Percentiles rank a stretch among this genome's conserved stretches.
phyloP scores from a whole-genome alignment of 2,329 filamentous ascomycete species.

The Aspergillus unguis region DNA sequence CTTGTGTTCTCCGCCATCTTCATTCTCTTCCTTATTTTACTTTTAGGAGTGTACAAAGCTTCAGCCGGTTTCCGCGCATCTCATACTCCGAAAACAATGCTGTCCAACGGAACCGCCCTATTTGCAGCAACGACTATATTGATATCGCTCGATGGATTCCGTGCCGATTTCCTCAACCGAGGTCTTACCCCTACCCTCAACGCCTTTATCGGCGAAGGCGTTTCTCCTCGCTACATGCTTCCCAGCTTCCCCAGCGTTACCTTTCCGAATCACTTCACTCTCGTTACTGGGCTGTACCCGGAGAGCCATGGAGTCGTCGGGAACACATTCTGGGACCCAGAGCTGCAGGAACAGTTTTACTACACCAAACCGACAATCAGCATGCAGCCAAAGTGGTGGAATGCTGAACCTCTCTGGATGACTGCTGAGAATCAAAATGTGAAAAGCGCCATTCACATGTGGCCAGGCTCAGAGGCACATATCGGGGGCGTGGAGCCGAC shows the following conservation, averaged over 20 bases:
- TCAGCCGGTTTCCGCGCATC: slow-evolving; percentile 40
- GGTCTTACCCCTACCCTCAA: slow-evolving; percentile 79
- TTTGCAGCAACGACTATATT: slow-evolving; percentile 92
- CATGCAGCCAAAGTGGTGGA: slow-evolving; percentile 89
- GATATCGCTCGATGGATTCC: slow-evolving; percentile 92
- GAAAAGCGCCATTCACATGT: slow-evolving; percentile 89
- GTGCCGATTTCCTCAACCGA: slow-evolving; percentile 84
- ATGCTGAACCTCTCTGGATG: slow-evolving; percentile 88
- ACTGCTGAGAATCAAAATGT: slow-evolving; percentile 82
- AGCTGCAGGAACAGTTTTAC: slow-evolving; percentile 73
- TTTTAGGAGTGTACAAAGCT: slow-evolving; percentile 57
- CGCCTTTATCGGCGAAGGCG: slow-evolving; percentile 73
- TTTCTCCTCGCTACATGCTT: slow-evolving; percentile 88
- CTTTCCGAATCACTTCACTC: slow-evolving; percentile 93
- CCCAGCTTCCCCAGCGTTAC: slow-evolving; percentile 96
- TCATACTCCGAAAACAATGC: slow-evolving; percentile 23
- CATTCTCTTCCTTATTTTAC: slow-evolving; percentile 53
- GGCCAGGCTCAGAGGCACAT: slow-evolving; percentile 92
- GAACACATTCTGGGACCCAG: slow-evolving; percentile 91
- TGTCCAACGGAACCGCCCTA: slow-evolving; percentile 78
- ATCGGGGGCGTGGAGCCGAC: slow-evolving; percentile 71
- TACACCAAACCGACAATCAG: slow-evolving; percentile 76
- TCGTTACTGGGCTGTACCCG: slow-evolving; percentile 87
- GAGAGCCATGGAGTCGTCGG: slow-evolving; percentile 91
- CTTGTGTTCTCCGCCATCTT: slow-evolving; percentile 47